Evolutionary conservation across 139 green algal genomes (phyloP).

Genomic region (Chlorella ohadii): DNA sequence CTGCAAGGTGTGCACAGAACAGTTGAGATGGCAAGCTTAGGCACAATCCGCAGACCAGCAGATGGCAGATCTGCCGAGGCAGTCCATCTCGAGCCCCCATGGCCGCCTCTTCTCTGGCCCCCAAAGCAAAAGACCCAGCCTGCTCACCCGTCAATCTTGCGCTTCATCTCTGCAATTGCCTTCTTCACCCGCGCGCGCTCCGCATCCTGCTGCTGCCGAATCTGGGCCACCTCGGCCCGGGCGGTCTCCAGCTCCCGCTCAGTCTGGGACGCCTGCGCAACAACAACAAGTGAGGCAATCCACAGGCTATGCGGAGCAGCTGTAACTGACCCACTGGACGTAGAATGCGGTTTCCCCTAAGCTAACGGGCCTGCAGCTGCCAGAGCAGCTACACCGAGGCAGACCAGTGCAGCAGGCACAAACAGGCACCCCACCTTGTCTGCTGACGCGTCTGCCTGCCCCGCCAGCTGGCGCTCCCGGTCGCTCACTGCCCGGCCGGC

Average conservation of each 20-base stretch:
- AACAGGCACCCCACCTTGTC: background rate
- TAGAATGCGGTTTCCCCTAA: too few relatives aligned
- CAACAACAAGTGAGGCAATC: too few relatives aligned
- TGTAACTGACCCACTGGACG: too few relatives aligned
- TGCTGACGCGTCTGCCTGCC: background rate
- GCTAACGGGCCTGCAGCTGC: background rate
- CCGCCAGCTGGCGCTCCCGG: background rate
- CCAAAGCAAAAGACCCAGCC: background rate
- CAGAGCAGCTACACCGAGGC: background rate
- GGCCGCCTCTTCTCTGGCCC: too few relatives aligned
- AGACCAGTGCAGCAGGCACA: background rate
- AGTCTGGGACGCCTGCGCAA: background rate
- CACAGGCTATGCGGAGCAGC: too few relatives aligned
- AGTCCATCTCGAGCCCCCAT: too few relatives aligned
- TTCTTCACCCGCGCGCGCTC: constrained; percentile 54
- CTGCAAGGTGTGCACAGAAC: background rate
- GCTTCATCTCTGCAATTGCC: constrained; percentile 51
- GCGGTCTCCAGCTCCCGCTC: constrained; percentile 15
- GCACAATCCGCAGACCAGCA: too few relatives aligned
- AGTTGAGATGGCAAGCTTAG: background rate
- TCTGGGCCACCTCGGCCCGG: constrained; percentile 18
- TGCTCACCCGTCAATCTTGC: constrained; percentile 50
- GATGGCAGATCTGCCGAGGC: too few relatives aligned
- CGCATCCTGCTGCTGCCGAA: constrained; percentile 49
- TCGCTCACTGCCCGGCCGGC: background rate